These are phyloP conservation scores for Cylindrodendrum hubeiense DNA, from an alignment of 2,329 filamentous ascomycete species.

Conservation along the genomic window DNA sequence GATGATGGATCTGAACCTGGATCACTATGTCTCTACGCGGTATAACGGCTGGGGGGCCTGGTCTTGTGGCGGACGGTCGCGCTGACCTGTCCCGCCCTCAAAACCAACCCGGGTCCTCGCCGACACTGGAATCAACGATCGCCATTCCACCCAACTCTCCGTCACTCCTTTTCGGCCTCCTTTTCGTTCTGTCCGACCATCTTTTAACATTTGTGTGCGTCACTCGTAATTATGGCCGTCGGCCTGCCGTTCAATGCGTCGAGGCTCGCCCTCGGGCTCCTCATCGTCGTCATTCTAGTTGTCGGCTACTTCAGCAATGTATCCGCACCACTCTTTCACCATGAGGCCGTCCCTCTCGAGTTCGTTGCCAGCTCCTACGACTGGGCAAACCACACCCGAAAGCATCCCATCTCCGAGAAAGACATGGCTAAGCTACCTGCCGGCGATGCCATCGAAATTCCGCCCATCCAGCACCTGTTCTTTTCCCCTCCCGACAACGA, in stretches of 20 bases:
- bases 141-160: background rate
- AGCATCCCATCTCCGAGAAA: constrained; percentile 22
- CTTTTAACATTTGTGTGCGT: background rate
- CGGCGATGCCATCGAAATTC: constrained; percentile 28
- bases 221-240: constrained; percentile 29
- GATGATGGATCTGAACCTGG: background rate
- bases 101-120: constrained; percentile 1
- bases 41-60: no score
- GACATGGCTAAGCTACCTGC: constrained; percentile 28
- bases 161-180: background rate
- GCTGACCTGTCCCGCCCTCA: background rate
- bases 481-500: constrained; percentile 23
- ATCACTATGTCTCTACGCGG: no score
- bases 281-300: constrained; percentile 33
- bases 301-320: constrained; percentile 30
- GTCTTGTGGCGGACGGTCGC: background rate
- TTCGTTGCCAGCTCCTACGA: constrained; percentile 41
- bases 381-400: constrained; percentile 34
- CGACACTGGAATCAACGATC: no score
- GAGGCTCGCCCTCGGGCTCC: constrained; percentile 30
- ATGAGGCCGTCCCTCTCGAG: constrained; percentile 13
- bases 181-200: background rate
- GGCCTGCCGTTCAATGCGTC: constrained; percentile 32
- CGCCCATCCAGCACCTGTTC: constrained; percentile 39
- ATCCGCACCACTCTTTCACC: constrained; percentile 11